Percentiles rank a stretch among this genome's conserved stretches.
phyloP scores from a whole-genome alignment of 345 rosid species.

The Boechera divaricarpa region DNA sequence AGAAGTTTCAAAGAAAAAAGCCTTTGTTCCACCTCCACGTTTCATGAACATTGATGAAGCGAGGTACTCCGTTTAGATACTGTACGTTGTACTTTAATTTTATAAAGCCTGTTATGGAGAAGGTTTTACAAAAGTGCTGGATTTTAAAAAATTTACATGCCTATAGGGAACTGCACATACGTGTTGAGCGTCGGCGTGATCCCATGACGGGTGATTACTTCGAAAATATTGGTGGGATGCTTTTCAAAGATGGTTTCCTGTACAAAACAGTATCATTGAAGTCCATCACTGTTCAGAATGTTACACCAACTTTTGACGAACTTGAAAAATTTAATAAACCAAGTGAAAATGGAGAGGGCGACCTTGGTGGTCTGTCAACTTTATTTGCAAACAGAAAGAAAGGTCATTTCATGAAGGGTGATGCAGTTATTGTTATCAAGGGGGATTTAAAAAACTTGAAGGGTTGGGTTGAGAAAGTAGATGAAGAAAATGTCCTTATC shows the following conservation, averaged over 20 bases:
- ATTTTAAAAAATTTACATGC: constrained; percentile 19
- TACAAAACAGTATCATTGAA: constrained; percentile 85
- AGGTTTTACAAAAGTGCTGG: constrained; percentile 8
- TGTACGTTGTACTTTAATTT: background rate
- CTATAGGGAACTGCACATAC: constrained; percentile 85
- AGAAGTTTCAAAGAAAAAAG: constrained; percentile 86
- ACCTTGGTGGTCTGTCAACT: constrained; percentile 77
- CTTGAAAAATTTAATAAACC: constrained; percentile 89
- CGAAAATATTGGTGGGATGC: constrained; percentile 79
- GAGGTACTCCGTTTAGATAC: constrained; percentile 57
- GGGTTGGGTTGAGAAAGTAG: constrained; percentile 99
- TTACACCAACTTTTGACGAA: constrained; percentile 94
- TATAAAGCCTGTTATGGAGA: constrained; percentile 20
- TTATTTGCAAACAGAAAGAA: constrained; percentile 91
- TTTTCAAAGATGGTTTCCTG: constrained; percentile 90
- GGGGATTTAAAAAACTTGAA: constrained; percentile 93
- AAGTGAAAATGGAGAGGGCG: constrained; percentile 77
- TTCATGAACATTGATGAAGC: constrained; percentile 96
- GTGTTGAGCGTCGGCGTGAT: constrained; percentile 92
- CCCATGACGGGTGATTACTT: constrained; percentile 88
- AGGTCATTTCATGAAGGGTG: constrained; percentile 99
- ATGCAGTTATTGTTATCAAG: constrained; percentile 89
- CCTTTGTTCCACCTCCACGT: constrained; percentile 95
- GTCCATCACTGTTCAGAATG: constrained; percentile 74
- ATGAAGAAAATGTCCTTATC: constrained; percentile 90